Conservation (phyloP, 257 asterid genomes). For the Jacaranda mimosifolia region DNA sequence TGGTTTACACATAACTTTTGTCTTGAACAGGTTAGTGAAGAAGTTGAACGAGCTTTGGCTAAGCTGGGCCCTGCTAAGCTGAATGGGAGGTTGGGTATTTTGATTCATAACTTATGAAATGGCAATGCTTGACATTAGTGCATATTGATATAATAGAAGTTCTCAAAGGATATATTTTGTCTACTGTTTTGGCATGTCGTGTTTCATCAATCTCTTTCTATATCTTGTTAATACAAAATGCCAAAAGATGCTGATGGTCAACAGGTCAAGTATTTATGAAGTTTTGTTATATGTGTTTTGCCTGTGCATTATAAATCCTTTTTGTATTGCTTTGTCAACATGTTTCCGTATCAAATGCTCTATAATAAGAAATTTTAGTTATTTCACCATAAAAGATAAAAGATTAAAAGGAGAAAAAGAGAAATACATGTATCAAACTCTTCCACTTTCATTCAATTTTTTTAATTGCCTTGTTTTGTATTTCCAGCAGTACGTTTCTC, state of each 20-base stretch:
- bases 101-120: conserved; percentile 12
- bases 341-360: too few species aligned
- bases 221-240: background rate
- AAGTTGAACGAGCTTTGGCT: conserved; percentile 96
- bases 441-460: background rate
- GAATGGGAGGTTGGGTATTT: conserved; percentile 71
- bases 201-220: background rate
- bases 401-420: background rate
- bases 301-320: background rate
- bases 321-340: background rate
- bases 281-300: conserved; percentile 4
- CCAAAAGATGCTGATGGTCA: background rate
- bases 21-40: conserved; percentile 92
- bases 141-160: background rate
- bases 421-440: background rate
- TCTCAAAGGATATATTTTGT: conserved; percentile 18
- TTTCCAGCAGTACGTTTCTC: conserved; percentile 7
- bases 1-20: background rate
- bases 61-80: conserved; percentile 88
- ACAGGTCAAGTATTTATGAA: too few species aligned
- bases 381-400: too few species aligned
- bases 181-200: conserved; percentile 13
- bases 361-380: too few species aligned
- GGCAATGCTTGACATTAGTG: background rate
- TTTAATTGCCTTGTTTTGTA: conserved; percentile 14